These are phyloP conservation scores for Anastatica hierochuntica DNA, from an alignment of 345 rosid genomes.

Conservation along the genomic window DNA sequence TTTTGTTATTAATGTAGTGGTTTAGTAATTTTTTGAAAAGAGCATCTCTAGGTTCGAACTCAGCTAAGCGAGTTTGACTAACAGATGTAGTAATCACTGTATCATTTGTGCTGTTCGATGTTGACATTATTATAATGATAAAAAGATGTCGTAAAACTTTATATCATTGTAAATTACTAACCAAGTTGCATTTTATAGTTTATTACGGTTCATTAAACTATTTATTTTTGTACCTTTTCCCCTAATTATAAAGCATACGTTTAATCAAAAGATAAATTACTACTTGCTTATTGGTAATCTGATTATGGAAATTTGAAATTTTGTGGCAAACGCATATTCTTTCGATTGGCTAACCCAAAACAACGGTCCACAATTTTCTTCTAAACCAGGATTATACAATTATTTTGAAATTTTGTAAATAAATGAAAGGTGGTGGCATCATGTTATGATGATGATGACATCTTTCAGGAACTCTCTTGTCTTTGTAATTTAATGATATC, in stretches of 20 bases:
- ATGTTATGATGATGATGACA: constrained; percentile 24
- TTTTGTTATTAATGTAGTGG: too few species aligned
- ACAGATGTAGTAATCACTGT: too few species aligned
- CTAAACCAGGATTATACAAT: not conserved
- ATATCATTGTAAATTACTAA: not conserved
- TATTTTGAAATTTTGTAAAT: too few species aligned
- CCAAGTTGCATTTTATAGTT: not conserved
- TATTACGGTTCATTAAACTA: not conserved
- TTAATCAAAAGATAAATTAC: not conserved
- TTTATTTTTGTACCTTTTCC: not conserved
- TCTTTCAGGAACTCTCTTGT: not conserved
- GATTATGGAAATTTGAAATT: constrained; percentile 8
- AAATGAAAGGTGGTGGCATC: constrained; percentile 15
- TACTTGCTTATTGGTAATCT: not conserved
- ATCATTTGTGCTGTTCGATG: too few species aligned
- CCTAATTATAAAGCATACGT: not conserved
- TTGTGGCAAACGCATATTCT: constrained; percentile 6
- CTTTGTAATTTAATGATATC: not conserved
- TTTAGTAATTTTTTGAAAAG: too few species aligned
- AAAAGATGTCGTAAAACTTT: too few species aligned
- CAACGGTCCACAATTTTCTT: constrained; percentile 19
- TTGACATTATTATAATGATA: too few species aligned
- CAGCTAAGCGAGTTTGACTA: too few species aligned
- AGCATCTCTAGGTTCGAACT: too few species aligned
- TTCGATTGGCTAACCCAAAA: constrained; percentile 3